Evolutionary conservation across 164 flowering plant species (phyloP).

Genomic region (Nymphaea colorata): DNA sequence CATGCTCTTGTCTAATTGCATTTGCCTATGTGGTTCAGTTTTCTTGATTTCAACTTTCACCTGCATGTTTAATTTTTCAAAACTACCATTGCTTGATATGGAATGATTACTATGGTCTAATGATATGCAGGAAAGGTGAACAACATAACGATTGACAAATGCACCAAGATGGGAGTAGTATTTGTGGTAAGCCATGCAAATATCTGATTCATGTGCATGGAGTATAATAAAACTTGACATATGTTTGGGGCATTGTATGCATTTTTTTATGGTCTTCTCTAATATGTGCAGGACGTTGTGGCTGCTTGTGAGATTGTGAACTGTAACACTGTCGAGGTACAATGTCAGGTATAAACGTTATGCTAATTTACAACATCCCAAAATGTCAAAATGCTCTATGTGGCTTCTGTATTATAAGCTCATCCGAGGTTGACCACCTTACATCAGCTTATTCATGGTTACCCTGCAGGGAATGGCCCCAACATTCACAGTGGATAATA

Average conservation of each 20-base stretch:
- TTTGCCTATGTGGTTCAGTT: conserved; percentile 1
- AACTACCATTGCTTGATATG: neutral
- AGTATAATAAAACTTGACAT: neutral
- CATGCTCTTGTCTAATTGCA: neutral
- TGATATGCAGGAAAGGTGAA: conserved; percentile 82
- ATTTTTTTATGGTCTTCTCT: conserved; percentile 4
- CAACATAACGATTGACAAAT: conserved; percentile 92
- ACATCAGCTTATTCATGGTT: neutral
- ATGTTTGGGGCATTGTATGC: neutral
- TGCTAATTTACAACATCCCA: neutral
- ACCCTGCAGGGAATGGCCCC: conserved; percentile 82
- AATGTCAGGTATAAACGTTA: conserved; percentile 65
- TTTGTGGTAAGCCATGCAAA: conserved; percentile 48
- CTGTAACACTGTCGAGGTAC: conserved; percentile 89
- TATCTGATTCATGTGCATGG: neutral
- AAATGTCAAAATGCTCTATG: neutral
- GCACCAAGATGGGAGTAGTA: conserved; percentile 85
- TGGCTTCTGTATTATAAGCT: too few relatives aligned
- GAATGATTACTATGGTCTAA: neutral
- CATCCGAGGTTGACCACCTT: too few relatives aligned
- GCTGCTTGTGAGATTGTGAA: conserved; percentile 99
- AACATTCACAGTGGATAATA: conserved; percentile 88
- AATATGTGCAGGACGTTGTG: conserved; percentile 67
- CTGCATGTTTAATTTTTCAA: neutral
- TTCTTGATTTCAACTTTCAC: neutral